Conservation (phyloP, 495 filamentous ascomycete species). For the Daldinia loculata region DNA sequence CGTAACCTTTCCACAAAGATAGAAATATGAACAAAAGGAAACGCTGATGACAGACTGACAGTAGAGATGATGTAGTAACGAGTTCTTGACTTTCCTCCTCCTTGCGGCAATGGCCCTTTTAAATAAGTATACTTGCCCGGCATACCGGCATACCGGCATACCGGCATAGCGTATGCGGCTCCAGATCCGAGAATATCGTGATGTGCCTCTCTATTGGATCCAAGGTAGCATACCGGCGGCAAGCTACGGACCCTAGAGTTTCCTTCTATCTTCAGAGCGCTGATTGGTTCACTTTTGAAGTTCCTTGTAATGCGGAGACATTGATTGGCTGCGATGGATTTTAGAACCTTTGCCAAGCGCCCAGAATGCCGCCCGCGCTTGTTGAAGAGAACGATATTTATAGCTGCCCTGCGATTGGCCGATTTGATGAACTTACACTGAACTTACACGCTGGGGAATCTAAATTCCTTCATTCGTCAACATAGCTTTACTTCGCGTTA, state of each 20-base stretch:
- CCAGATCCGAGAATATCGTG: slow-evolving; percentile 14
- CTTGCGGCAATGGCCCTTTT: slow-evolving; percentile 10
- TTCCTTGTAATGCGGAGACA: slow-evolving; percentile 16
- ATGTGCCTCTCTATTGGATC: slow-evolving; percentile 22
- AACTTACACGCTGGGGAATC: not conserved
- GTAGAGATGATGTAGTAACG: not conserved
- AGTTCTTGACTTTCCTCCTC: not conserved
- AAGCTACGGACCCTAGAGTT: slow-evolving; percentile 3
- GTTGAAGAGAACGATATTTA: slow-evolving; percentile 9
- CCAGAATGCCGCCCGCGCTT: slow-evolving; percentile 10
- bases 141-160: not conserved
- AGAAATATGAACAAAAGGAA: slow-evolving; percentile 20
- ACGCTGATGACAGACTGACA: not conserved
- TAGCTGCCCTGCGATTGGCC: not conserved
- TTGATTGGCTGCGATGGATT: slow-evolving; percentile 25
- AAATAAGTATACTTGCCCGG: not conserved
- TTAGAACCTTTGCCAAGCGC: slow-evolving; percentile 15
- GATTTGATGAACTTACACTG: not conserved
- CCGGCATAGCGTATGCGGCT: slow-evolving; percentile 1
- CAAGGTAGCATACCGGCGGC: slow-evolving; percentile 17
- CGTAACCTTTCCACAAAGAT: slow-evolving; percentile 14
- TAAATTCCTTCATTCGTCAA: too few species aligned
- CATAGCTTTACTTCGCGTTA: too few species aligned
- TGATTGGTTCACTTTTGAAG: slow-evolving; percentile 10
- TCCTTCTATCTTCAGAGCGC: not conserved